phyloP scores from a whole-genome alignment of 2,329 filamentous ascomycete genomes.

The Penicillium frequentans region DNA sequence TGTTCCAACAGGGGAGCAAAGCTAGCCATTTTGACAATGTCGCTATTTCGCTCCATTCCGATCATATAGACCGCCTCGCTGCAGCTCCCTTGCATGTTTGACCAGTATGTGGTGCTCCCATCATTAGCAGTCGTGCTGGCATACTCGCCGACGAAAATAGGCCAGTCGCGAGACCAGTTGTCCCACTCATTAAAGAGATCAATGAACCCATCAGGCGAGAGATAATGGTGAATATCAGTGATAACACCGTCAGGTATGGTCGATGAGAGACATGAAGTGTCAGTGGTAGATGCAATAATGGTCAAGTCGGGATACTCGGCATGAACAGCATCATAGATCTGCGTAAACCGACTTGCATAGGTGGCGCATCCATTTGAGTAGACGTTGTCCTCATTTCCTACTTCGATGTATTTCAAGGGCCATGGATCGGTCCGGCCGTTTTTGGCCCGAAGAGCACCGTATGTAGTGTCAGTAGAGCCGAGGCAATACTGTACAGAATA shows the following conservation, averaged over 20 bases:
- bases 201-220: slow-evolving; percentile 50
- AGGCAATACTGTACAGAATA: slow-evolving; percentile 49
- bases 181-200: slow-evolving; percentile 54
- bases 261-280: slow-evolving; percentile 20
- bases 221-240: slow-evolving; percentile 54
- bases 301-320: slow-evolving; percentile 55
- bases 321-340: slow-evolving; percentile 59
- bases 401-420: slow-evolving; percentile 58
- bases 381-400: slow-evolving; percentile 67
- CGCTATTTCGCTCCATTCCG: slow-evolving; percentile 40
- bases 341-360: slow-evolving; percentile 55
- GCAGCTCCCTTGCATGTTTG: slow-evolving; percentile 50
- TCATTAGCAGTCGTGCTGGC: slow-evolving; percentile 7
- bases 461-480: slow-evolving; percentile 54
- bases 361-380: slow-evolving; percentile 45
- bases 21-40: slow-evolving; percentile 30
- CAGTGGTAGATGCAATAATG: slow-evolving; percentile 50
- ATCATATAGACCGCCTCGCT: slow-evolving; percentile 64
- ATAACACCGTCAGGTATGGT: slow-evolving; percentile 36
- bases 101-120: slow-evolving; percentile 10
- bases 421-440: slow-evolving; percentile 62
- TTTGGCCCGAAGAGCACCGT: slow-evolving; percentile 56
- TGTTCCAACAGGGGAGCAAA: slow-evolving; percentile 33
- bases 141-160: slow-evolving; percentile 28
- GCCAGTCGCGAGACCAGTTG: slow-evolving; percentile 41